Conservation (phyloP, 768 basidiomycete genomes). For the Russula dissimulans region DNA sequence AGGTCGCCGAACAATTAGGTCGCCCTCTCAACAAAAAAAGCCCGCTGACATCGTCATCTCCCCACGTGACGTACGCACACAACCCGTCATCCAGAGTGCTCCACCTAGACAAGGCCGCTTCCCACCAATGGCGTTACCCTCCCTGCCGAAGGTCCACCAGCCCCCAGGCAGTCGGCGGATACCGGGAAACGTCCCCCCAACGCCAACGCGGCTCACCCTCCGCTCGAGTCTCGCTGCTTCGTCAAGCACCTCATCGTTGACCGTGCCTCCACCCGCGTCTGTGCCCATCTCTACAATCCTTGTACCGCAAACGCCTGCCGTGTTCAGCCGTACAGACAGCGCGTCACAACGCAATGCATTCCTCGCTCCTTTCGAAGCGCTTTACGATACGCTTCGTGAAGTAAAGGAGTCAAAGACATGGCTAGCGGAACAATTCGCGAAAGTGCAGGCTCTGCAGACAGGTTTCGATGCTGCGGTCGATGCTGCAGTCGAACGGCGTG, state of each 20-base stretch:
- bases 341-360: constrained; percentile 65
- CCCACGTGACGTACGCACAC: constrained; percentile 46
- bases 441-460: constrained; percentile 47
- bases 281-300: constrained; percentile 59
- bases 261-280: constrained; percentile 35
- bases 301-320: constrained; percentile 63
- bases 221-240: constrained; percentile 22
- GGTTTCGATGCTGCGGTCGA: constrained; percentile 52
- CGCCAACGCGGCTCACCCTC: constrained; percentile 18
- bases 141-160: constrained; percentile 16
- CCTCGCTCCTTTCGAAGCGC: constrained; percentile 70
- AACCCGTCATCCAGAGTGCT: constrained; percentile 67
- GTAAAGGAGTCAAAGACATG: constrained; percentile 69
- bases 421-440: constrained; percentile 64
- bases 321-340: constrained; percentile 51
- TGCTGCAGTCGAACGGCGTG: constrained; percentile 49
- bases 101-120: constrained; percentile 49
- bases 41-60: constrained; percentile 75
- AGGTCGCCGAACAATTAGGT: constrained; percentile 56
- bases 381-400: constrained; percentile 80
- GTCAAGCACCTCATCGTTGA: constrained; percentile 8
- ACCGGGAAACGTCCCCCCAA: constrained; percentile 19
- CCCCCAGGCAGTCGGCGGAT: constrained; percentile 9
- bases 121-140: constrained; percentile 16
- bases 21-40: constrained; percentile 49